Evolutionary conservation across 1,284 basidiomycete genomes (phyloP).

Genomic region (Hortiboletus rubellus): DNA sequence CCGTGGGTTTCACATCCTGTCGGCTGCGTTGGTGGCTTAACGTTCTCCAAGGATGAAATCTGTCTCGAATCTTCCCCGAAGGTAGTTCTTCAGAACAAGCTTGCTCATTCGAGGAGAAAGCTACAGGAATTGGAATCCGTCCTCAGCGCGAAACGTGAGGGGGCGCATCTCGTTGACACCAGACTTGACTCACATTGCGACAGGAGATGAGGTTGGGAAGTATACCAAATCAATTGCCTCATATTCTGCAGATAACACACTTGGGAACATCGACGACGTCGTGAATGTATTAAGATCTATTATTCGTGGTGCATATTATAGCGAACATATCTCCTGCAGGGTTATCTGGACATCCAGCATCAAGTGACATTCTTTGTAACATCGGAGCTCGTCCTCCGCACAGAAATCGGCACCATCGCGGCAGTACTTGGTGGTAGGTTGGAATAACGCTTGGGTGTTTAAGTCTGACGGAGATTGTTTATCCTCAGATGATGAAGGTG

Average conservation of each 20-base stretch:
- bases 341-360: conserved; percentile 63
- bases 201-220: conserved; percentile 60
- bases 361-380: conserved; percentile 56
- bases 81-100: conserved; percentile 75
- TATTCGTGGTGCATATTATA: conserved; percentile 1
- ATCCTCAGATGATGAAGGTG: conserved; percentile 65
- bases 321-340: conserved; percentile 41
- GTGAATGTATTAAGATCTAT: conserved; percentile 52
- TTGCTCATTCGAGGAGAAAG: conserved; percentile 58
- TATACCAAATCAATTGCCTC: conserved; percentile 50
- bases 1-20: conserved; percentile 42
- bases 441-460: neutral
- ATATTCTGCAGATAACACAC: conserved; percentile 51
- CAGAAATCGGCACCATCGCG: conserved; percentile 62
- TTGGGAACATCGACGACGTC: conserved; percentile 64
- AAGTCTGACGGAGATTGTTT: conserved; percentile 2
- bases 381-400: conserved; percentile 52
- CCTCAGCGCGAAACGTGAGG: conserved; percentile 62
- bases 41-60: conserved; percentile 53
- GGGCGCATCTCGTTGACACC: neutral
- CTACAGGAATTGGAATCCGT: conserved; percentile 58
- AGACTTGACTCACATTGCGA: conserved; percentile 8
- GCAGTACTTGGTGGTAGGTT: conserved; percentile 65
- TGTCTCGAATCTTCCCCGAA: conserved; percentile 67
- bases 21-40: neutral